Base-by-base conservation (phyloP, 352 stramenopile species). In the Globisporangium nodosum region DNA sequence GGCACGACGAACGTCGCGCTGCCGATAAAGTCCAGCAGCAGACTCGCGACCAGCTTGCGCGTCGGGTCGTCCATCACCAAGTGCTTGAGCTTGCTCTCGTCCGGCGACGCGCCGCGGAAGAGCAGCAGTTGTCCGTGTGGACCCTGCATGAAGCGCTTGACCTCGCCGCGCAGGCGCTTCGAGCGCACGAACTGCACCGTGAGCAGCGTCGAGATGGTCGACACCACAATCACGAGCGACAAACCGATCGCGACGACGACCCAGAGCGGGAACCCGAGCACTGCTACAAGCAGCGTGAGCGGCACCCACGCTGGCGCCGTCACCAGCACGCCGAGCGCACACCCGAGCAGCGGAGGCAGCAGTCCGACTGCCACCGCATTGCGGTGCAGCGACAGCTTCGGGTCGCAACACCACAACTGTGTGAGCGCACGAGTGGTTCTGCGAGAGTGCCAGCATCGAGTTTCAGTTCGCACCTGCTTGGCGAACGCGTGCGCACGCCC, bases 11-110 rank as follows among this genome's bases (percentile, higher is more conserved):
- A 98, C 8, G 83, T 94, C 42, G 81, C 77, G 45, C 74, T 88
- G 42, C 94, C 92, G 47, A 98, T 70, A 43, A 91, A 85, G 70
- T 98, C 94, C 56, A 98, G 90, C 0, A 83, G 45, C 31, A 98
- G 54, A 61, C 77, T 91, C 50, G 71, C 77, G 24, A 85, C 58
- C n/a, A 87, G 69, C 55, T 86, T 90, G 9, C 65, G 68, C 21
- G 67, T 86, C 20, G 76, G 68, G 45, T 79, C 82, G n/a, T 70
- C 64, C 18, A 86, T 71, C 42, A 89, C 71, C 65, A 78, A 49
- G 33, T 70, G 35, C 42, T 58, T 58, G 30, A 55, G 24, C 35
- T 49, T 58, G 21, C 20, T 12, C 18, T 59, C 58, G 35, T 58
- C 58, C 6, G 45, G 46, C 61, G 52, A 73, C 63, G 39, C 61